These are phyloP conservation scores for Podila minutissima DNA, from an alignment of 192 early-diverging fungal species.

Conservation along the genomic window DNA sequence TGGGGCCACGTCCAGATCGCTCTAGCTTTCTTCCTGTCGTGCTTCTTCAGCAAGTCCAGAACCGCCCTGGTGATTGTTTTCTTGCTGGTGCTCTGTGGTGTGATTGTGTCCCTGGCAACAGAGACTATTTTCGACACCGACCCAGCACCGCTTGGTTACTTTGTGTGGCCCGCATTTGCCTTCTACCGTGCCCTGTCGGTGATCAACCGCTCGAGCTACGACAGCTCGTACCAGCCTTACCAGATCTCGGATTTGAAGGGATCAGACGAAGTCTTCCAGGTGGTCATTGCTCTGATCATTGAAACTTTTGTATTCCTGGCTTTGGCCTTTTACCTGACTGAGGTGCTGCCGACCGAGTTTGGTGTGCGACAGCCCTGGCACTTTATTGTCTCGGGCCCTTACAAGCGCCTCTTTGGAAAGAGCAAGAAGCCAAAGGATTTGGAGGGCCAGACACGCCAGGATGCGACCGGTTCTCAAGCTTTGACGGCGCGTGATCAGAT, in stretches of 20 bases:
- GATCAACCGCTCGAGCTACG: slow-evolving; percentile 63
- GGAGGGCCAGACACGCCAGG: slow-evolving; percentile 28
- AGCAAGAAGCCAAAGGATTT: slow-evolving; percentile 17
- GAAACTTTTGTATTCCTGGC: slow-evolving; percentile 59
- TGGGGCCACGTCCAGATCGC: slow-evolving; percentile 76
- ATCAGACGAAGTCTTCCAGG: slow-evolving; percentile 65
- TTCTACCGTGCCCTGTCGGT: slow-evolving; percentile 67
- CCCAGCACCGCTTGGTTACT: slow-evolving; percentile 55
- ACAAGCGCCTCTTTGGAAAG: slow-evolving; percentile 39
- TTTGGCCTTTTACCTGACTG: slow-evolving; percentile 55
- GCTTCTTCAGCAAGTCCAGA: slow-evolving; percentile 68
- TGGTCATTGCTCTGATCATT: slow-evolving; percentile 65
- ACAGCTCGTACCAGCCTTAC: slow-evolving; percentile 56
- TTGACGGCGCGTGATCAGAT: slow-evolving; percentile 17
- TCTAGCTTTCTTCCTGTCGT: slow-evolving; percentile 69
- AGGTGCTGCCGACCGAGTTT: slow-evolving; percentile 70
- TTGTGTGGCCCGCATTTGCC: slow-evolving; percentile 80
- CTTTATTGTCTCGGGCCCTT: slow-evolving; percentile 55
- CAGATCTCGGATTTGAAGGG: slow-evolving; percentile 56
- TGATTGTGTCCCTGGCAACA: slow-evolving; percentile 68
- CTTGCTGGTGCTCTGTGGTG: slow-evolving; percentile 70
- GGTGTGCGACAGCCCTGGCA: slow-evolving; percentile 74
- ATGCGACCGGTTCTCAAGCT: slow-evolving; percentile 3
- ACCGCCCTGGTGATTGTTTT: slow-evolving; percentile 70
- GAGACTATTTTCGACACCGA: slow-evolving; percentile 52